Conservation (phyloP, 2,329 filamentous ascomycete genomes). For the Scytalidium lignicola region DNA sequence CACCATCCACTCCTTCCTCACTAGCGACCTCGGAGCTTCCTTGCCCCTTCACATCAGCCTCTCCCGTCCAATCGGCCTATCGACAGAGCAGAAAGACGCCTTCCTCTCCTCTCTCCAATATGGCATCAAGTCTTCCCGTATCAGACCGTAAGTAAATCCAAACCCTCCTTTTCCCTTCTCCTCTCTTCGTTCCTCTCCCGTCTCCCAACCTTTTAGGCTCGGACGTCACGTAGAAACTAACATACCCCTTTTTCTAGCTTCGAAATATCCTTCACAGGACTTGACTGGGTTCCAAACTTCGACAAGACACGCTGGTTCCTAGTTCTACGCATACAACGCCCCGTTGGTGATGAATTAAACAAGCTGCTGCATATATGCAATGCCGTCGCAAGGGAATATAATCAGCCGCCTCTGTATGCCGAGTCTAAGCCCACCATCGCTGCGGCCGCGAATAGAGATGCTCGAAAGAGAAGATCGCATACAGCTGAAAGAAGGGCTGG, state of each 20-base stretch:
- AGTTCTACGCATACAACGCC: conserved; percentile 57
- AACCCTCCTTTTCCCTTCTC: neutral
- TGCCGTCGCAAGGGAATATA: conserved; percentile 48
- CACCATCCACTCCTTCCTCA: conserved; percentile 62
- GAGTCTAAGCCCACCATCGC: conserved; percentile 11
- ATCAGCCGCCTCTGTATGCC: conserved; percentile 67
- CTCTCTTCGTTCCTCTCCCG: neutral
- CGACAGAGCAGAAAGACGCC: conserved; percentile 62
- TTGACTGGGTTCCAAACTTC: conserved; percentile 64
- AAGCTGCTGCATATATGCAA: conserved; percentile 65
- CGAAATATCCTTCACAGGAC: conserved; percentile 30
- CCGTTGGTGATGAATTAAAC: conserved; percentile 50
- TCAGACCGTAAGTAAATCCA: conserved; percentile 37
- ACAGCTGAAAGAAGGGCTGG: conserved; percentile 8
- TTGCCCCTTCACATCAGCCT: conserved; percentile 87
- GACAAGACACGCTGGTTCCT: conserved; percentile 75
- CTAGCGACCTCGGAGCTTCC: conserved; percentile 70
- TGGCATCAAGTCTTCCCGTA: conserved; percentile 34
- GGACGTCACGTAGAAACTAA: conserved; percentile 8
- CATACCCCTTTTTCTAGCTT: conserved; percentile 12
- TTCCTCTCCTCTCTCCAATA: conserved; percentile 57
- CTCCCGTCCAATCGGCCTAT: conserved; percentile 73
- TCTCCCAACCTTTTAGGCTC: too few relatives aligned
- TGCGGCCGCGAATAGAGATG: neutral
- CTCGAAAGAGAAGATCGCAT: too few relatives aligned